Evolutionary conservation across 2,329 filamentous ascomycete genomes (phyloP).

Genomic region (Ceratocystis papillata): DNA sequence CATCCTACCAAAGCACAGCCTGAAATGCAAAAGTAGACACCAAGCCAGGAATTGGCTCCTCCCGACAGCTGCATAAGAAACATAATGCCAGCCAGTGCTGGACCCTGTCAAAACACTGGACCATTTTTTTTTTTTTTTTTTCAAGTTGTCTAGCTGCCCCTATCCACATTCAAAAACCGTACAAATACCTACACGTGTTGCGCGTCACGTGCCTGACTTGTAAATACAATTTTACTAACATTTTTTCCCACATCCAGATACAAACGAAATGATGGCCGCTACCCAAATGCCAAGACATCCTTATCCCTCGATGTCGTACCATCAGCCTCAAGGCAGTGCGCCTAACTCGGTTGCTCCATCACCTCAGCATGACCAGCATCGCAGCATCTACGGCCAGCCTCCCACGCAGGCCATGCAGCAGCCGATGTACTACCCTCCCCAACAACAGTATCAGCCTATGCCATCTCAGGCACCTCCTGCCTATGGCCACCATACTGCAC

Average conservation of each 20-base stretch:
- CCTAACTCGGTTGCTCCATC: conserved; percentile 87
- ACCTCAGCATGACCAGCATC: conserved; percentile 78
- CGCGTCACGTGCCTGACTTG: background rate
- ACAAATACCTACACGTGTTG: background rate
- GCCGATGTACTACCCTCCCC: conserved; percentile 63
- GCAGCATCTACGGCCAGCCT: conserved; percentile 73
- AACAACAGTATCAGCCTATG: conserved; percentile 57
- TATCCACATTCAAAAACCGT: background rate
- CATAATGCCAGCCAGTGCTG: background rate
- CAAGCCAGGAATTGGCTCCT: conserved; percentile 2
- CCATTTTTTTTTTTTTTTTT: background rate
- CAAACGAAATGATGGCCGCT: conserved; percentile 57
- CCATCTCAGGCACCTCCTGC: conserved; percentile 51
- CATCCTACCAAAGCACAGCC: no score
- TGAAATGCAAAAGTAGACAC: background rate
- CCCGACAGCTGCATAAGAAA: background rate
- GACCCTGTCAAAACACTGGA: background rate
- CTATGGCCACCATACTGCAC: conserved; percentile 48
- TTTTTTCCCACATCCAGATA: conserved; percentile 35
- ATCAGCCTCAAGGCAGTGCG: conserved; percentile 90
- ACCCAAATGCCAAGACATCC: conserved; percentile 59
- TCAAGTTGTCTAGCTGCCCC: background rate
- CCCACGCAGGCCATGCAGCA: conserved; percentile 66
- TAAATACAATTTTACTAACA: background rate
- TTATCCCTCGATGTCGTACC: conserved; percentile 82